A percentile compares a stretch with the other conserved stretches of the same genome.
Evolutionary conservation across 345 rosid species (phyloP).

Genomic region (Syzygium jambos): DNA sequence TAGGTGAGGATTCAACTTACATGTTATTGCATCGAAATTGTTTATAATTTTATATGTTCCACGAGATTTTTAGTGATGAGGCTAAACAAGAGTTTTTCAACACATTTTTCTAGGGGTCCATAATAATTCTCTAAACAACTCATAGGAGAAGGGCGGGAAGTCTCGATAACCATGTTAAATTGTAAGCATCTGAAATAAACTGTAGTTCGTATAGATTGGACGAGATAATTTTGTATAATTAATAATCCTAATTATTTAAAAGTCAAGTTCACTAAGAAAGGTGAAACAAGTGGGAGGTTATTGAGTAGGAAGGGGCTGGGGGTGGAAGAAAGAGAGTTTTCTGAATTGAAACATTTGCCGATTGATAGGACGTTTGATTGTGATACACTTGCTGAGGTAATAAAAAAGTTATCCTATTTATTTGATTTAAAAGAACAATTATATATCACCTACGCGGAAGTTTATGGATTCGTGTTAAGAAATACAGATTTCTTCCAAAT

Average conservation of each 20-base stretch:
- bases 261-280: neutral
- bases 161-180: neutral
- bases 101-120: neutral
- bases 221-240: neutral
- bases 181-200: neutral
- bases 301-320: neutral
- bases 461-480: neutral
- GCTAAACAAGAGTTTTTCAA: neutral
- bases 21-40: neutral
- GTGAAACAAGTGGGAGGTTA: neutral
- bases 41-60: neutral
- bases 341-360: neutral
- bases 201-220: neutral
- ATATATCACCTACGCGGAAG: fast-evolving
- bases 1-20: neutral
- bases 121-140: neutral
- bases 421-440: neutral
- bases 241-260: neutral
- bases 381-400: neutral
- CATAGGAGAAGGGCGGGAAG: neutral
- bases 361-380: neutral
- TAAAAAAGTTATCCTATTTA: neutral
- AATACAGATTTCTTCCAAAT: fast-evolving
- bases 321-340: neutral
- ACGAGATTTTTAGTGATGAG: neutral